Percentiles rank a stretch among this genome's conserved stretches.
These are phyloP conservation scores for Lentinula aciculospora DNA, from an alignment of 768 basidiomycete genomes.

Conservation along the genomic window DNA sequence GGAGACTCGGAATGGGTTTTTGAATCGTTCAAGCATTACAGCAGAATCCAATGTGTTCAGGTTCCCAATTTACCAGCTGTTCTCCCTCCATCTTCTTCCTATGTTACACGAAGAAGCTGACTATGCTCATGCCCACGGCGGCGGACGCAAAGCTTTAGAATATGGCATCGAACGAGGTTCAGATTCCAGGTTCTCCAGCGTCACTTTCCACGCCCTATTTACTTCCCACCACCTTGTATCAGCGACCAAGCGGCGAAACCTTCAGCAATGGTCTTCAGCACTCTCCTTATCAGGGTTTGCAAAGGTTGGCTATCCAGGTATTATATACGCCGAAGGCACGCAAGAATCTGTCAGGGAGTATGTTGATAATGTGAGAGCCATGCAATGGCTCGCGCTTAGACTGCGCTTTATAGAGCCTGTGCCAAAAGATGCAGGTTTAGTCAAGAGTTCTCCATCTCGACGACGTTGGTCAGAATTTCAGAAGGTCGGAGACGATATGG, in stretches of 20 bases:
- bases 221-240: slow-evolving; percentile 73
- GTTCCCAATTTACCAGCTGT: slow-evolving; percentile 55
- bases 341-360: slow-evolving; percentile 54
- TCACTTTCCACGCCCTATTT: slow-evolving; percentile 52
- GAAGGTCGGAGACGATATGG: slow-evolving; percentile 65
- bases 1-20: slow-evolving; percentile 24
- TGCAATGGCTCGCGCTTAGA: slow-evolving; percentile 75
- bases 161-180: neutral
- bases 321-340: slow-evolving; percentile 65
- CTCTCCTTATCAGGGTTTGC: slow-evolving; percentile 60
- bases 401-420: slow-evolving; percentile 54
- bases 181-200: neutral
- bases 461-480: slow-evolving; percentile 57
- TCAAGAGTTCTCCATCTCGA: slow-evolving; percentile 1
- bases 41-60: slow-evolving; percentile 25
- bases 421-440: slow-evolving; percentile 5
- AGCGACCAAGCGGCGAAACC: slow-evolving; percentile 52
- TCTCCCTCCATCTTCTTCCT: slow-evolving; percentile 54
- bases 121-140: no score
- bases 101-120: slow-evolving; percentile 38
- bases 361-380: slow-evolving; percentile 58
- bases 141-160: neutral
- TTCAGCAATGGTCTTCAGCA: slow-evolving; percentile 50
- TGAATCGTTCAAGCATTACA: neutral
- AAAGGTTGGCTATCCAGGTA: slow-evolving; percentile 70